These are phyloP conservation scores for Persicaria tinctoria DNA, from an alignment of 148 eudicot genomes.

Conservation along the genomic window DNA sequence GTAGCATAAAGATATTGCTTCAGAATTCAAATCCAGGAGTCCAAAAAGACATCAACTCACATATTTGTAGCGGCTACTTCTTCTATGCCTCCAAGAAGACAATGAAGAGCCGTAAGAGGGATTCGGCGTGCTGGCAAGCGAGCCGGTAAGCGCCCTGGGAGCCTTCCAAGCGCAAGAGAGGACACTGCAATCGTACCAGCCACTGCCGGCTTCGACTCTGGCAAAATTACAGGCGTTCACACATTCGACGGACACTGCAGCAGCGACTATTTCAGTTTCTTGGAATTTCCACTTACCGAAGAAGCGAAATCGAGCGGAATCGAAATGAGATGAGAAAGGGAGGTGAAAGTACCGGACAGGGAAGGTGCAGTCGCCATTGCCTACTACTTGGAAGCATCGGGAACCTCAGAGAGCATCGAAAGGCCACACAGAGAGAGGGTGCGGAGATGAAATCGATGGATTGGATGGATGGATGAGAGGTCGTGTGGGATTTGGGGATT, in stretches of 20 bases:
- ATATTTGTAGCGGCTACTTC: conserved; percentile 25
- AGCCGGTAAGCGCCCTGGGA: conserved; percentile 81
- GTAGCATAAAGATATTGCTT: not conserved
- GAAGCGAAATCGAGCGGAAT: not conserved
- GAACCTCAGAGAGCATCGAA: conserved; percentile 22
- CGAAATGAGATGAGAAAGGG: conserved; percentile 1
- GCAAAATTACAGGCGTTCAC: conserved; percentile 61
- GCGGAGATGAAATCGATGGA: conserved; percentile 1
- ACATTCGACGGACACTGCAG: conserved; percentile 73
- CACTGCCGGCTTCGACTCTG: conserved; percentile 28
- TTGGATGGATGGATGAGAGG: not conserved
- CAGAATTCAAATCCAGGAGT: conserved; percentile 10
- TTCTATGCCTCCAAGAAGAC: conserved; percentile 20
- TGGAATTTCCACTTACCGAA: not conserved
- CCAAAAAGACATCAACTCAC: conserved; percentile 33
- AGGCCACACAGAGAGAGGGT: not conserved
- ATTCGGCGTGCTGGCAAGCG: conserved; percentile 65
- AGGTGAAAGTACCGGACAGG: conserved; percentile 37
- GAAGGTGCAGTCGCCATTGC: conserved; percentile 68
- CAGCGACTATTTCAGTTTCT: not conserved
- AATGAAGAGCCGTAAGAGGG: conserved; percentile 29
- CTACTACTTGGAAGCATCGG: conserved; percentile 48
- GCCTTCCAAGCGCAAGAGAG: conserved; percentile 89
- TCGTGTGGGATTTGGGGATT: not conserved
- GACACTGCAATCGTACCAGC: conserved; percentile 55